Base-by-base conservation (phyloP, 805 yeast species). In the Kodamaea kaohsiungensis region DNA sequence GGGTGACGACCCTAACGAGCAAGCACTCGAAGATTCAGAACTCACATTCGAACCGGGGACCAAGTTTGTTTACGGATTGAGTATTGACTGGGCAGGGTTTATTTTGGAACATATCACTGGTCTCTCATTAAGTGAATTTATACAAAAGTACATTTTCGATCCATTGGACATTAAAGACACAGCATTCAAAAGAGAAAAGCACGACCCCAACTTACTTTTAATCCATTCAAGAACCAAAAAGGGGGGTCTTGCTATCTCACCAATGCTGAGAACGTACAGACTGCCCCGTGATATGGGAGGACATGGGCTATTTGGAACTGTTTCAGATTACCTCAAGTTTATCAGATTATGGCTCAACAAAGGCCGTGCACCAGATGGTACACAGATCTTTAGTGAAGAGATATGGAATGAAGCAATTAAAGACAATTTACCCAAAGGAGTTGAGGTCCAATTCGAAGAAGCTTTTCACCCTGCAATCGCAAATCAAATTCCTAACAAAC, bases 281-380 rank as follows among this genome's bases (percentile, higher is more conserved):
- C 38, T 30, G 42, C 51, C 51, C 3, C 45, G 54, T 19, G 78
- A 75, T 55, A 69, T 74, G 73, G 80, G 79, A 7, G 80, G 80
- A n/a, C 77, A 70, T 52, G 80, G 80, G 1, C 65, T 73, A 49
- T 71, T 67, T 52, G 74, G 76, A 0, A 68, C 69, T 1, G 71
- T 70, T 1, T 66, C 61, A 2, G 80, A 75, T 59, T 76, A 68
- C 53, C 62, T 76, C 54, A 72, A 67, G 52, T 73, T 74, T 46
- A 59, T 76, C 22, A 65, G 78, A 7, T 62, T 71, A 8, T 66
- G 78, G 58, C 63, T 78, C 42, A 77, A 78, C 54, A 67, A 69
- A 46, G 82, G 82, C 9, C 55, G 59, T 12, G 70, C 77, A 43
- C 76, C 77, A 2, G 78, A 75, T 19, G 69, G 71, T 0, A 54